These are phyloP conservation scores for Diospyros lotus DNA, from an alignment of 148 eudicot species.

Conservation along the genomic window DNA sequence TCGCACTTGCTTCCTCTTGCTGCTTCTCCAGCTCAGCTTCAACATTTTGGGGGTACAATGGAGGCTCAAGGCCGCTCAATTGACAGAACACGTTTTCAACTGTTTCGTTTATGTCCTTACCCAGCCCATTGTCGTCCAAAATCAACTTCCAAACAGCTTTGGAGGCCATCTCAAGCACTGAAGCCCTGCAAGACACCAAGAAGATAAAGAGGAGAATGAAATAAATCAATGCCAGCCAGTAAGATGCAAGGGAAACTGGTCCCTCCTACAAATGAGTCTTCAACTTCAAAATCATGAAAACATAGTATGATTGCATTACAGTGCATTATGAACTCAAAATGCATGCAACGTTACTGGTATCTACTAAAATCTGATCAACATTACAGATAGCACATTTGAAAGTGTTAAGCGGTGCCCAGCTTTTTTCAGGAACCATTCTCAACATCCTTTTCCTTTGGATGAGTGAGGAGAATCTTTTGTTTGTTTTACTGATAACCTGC, in stretches of 20 bases:
- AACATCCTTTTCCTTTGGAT: background rate
- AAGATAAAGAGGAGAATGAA: background rate
- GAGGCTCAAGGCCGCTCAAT: conserved; percentile 82
- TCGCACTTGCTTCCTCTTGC: conserved; percentile 22
- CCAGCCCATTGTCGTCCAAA: conserved; percentile 66
- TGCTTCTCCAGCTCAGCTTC: conserved; percentile 40
- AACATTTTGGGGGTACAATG: conserved; percentile 53
- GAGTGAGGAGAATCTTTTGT: too few species aligned
- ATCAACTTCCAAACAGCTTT: conserved; percentile 93
- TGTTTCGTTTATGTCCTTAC: conserved; percentile 85
- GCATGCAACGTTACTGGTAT: background rate
- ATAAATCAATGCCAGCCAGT: too few species aligned
- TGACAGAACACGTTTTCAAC: conserved; percentile 86
- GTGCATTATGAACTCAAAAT: background rate
- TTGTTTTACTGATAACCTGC: too few species aligned
- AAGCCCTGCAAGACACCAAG: conserved; percentile 45
- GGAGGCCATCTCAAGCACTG: conserved; percentile 99
- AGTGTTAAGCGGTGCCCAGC: background rate
- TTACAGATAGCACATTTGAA: too few species aligned
- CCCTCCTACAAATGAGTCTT: too few species aligned
- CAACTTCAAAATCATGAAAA: too few species aligned
- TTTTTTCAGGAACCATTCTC: background rate
- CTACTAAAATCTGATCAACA: background rate
- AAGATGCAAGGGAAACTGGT: too few species aligned
- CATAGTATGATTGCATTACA: background rate